Conservation (phyloP, 352 stramenopile species). For the Phytophthora foliorum region DNA sequence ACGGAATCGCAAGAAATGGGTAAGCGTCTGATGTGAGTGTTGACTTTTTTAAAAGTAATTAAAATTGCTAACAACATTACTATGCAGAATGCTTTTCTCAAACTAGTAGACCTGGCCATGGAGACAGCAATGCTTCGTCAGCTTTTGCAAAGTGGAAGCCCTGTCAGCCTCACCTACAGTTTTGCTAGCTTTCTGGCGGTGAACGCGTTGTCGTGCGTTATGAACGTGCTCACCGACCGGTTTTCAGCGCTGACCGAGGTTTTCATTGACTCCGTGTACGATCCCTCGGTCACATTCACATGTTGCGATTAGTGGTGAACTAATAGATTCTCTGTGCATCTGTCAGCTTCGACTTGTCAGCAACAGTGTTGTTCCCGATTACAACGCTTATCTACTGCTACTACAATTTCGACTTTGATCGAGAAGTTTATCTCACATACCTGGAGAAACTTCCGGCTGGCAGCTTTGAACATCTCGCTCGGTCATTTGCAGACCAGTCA, state of each 20-base stretch:
- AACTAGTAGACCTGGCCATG: slow-evolving; percentile 40
- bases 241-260: slow-evolving; percentile 43
- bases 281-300: no score
- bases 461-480: slow-evolving; percentile 42
- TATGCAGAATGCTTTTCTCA: slow-evolving; percentile 46
- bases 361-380: slow-evolving; percentile 44
- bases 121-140: slow-evolving; percentile 35
- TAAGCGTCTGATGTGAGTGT: slow-evolving; percentile 15
- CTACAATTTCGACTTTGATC: slow-evolving; percentile 45
- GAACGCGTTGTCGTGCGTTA: slow-evolving; percentile 38
- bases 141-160: slow-evolving; percentile 39
- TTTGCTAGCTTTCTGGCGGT: slow-evolving; percentile 34
- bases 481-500: slow-evolving; percentile 39
- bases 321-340: neutral
- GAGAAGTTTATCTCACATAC: slow-evolving; percentile 33
- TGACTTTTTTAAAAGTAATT: neutral
- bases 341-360: slow-evolving; percentile 39
- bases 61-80: neutral
- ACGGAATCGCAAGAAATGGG: slow-evolving; percentile 54
- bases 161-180: slow-evolving; percentile 23
- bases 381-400: slow-evolving; percentile 38
- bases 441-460: slow-evolving; percentile 22
- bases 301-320: neutral
- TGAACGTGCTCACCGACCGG: slow-evolving; percentile 19
- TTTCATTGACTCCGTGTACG: slow-evolving; percentile 46